phyloP scores from a whole-genome alignment of 1,139 yeast species.

The Pichia sp. region DNA sequence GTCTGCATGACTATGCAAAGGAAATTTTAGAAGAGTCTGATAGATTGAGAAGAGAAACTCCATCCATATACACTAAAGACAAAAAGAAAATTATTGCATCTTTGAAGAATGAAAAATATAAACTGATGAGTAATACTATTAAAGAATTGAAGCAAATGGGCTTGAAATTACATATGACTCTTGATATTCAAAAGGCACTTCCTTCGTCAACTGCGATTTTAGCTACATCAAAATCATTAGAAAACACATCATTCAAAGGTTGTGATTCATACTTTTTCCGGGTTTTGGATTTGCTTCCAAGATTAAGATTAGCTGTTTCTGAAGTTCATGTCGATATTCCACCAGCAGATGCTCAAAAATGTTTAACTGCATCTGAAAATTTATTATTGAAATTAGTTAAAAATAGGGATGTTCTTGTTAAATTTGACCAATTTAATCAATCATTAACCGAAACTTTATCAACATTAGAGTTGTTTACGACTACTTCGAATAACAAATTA shows the following conservation, averaged over 20 bases:
- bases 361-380: conserved; percentile 75
- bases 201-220: conserved; percentile 58
- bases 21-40: conserved; percentile 55
- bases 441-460: neutral
- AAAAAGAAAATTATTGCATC: conserved; percentile 68
- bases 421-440: conserved; percentile 9
- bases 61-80: conserved; percentile 60
- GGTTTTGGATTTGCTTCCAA: conserved; percentile 72
- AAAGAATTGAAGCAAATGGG: conserved; percentile 74
- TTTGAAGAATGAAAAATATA: conserved; percentile 72
- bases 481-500: neutral
- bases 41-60: conserved; percentile 68
- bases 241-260: conserved; percentile 35
- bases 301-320: conserved; percentile 60
- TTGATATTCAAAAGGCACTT: conserved; percentile 59
- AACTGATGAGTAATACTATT: conserved; percentile 67
- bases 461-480: conserved; percentile 11
- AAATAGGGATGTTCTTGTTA: conserved; percentile 41
- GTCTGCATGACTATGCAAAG: conserved; percentile 46
- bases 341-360: conserved; percentile 64
- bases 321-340: conserved; percentile 71
- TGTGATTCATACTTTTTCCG: conserved; percentile 61
- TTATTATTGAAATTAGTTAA: conserved; percentile 49
- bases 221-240: conserved; percentile 46
- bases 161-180: conserved; percentile 55